phyloP scores from a whole-genome alignment of 495 filamentous ascomycete genomes.

The Opeltia flavorubescens region DNA sequence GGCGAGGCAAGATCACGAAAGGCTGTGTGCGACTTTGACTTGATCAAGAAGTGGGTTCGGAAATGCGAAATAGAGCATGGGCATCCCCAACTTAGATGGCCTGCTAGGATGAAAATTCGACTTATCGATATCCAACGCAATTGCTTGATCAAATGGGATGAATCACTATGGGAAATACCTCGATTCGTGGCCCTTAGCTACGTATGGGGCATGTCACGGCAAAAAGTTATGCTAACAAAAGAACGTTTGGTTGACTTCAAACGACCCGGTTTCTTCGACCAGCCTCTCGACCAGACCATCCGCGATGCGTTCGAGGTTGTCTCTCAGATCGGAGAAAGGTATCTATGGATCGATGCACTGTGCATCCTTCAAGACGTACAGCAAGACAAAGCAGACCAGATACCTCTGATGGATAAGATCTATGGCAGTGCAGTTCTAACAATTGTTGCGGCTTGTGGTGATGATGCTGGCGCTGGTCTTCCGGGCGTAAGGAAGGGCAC shows the following conservation, averaged over 20 bases:
- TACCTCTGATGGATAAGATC: slow-evolving; percentile 10
- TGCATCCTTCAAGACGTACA: slow-evolving; percentile 16
- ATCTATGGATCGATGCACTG: slow-evolving; percentile 18
- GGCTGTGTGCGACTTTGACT: not conserved
- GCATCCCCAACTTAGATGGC: not conserved
- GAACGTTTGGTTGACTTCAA: not conserved
- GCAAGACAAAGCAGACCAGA: slow-evolving; percentile 8
- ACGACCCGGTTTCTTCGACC: not conserved
- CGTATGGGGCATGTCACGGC: slow-evolving; percentile 6
- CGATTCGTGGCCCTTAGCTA: slow-evolving; percentile 14
- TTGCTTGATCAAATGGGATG: slow-evolving; percentile 6
- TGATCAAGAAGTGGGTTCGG: not conserved
- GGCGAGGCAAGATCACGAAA: not conserved
- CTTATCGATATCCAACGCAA: slow-evolving; percentile 7
- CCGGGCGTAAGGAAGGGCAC: slow-evolving; percentile 2
- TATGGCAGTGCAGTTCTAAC: slow-evolving; percentile 11
- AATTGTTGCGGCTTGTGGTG: slow-evolving; percentile 9
- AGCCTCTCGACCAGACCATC: slow-evolving; percentile 9
- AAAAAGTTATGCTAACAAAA: slow-evolving; percentile 1
- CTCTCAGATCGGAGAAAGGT: slow-evolving; percentile 10
- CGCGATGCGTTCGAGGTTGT: slow-evolving; percentile 11
- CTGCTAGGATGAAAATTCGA: not conserved
- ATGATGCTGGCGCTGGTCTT: slow-evolving; percentile 5
- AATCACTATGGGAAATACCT: not conserved
- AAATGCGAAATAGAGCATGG: not conserved